Conservation (phyloP, 176 grass and related monocot species). For the Carex littledalei region DNA sequence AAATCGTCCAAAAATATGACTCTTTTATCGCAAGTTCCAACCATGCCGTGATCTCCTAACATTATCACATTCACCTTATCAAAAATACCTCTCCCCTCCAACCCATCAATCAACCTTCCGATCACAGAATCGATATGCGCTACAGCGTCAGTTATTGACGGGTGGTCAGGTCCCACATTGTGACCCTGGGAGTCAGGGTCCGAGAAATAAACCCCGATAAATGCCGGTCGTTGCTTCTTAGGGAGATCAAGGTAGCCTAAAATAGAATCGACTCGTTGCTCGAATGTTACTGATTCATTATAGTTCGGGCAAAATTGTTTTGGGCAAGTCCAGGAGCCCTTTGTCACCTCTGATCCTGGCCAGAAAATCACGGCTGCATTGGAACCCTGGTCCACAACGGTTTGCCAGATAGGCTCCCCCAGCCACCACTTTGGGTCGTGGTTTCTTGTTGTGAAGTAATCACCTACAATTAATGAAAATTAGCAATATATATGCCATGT, state of each 20-base stretch:
- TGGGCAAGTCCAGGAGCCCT: conserved; percentile 70
- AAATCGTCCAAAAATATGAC: conserved; percentile 61
- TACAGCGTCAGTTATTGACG: conserved; percentile 54
- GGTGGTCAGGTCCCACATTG: conserved; percentile 70
- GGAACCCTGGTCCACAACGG: conserved; percentile 50
- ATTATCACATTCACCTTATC: conserved; percentile 81
- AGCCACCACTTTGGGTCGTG: conserved; percentile 72
- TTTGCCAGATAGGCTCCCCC: conserved; percentile 76
- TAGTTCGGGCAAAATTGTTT: conserved; percentile 55
- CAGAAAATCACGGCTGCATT: conserved; percentile 61
- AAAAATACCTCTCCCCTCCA: conserved; percentile 68
- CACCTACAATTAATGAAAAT: conserved; percentile 7
- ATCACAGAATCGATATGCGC: conserved; percentile 52
- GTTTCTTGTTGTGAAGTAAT: conserved; percentile 43
- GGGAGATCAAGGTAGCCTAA: conserved; percentile 81
- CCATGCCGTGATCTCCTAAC: conserved; percentile 83
- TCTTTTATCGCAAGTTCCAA: conserved; percentile 67
- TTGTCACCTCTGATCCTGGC: conserved; percentile 72
- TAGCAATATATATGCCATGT: neutral
- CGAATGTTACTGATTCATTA: conserved; percentile 62
- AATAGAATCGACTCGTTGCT: conserved; percentile 53
- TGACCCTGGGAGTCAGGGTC: conserved; percentile 91
- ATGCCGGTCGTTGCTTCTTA: conserved; percentile 32
- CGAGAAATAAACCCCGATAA: conserved; percentile 76
- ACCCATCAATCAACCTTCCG: conserved; percentile 54